phyloP scores from a whole-genome alignment of 352 stramenopile genomes.

The Globisporangium emineosum region DNA sequence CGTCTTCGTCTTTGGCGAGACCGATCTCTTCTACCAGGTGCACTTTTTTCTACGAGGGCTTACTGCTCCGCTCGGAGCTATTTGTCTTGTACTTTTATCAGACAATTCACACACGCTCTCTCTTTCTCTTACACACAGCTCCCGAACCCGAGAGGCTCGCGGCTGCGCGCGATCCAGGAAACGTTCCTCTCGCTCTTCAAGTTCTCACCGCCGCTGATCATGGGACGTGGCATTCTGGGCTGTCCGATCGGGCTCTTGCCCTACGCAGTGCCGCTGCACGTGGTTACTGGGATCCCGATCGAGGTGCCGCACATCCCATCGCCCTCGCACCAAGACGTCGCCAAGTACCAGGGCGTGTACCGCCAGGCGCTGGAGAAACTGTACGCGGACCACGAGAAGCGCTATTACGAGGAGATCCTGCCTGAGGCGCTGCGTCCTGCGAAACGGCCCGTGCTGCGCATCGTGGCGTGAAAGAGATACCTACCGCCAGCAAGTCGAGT shows the following conservation, averaged over 20 bases:
- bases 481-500: background rate
- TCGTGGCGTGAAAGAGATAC: conserved; percentile 27
- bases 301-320: conserved; percentile 32
- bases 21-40: conserved; percentile 47
- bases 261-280: conserved; percentile 28
- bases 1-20: conserved; percentile 73
- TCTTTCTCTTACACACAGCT: conserved; percentile 20
- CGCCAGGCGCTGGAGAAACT: conserved; percentile 37
- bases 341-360: conserved; percentile 47
- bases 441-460: conserved; percentile 23
- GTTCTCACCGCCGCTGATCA: conserved; percentile 37
- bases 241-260: conserved; percentile 33
- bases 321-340: conserved; percentile 40
- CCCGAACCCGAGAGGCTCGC: conserved; percentile 36
- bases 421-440: conserved; percentile 25
- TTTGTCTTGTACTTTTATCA: background rate
- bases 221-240: conserved; percentile 28
- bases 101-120: background rate
- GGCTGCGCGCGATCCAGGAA: conserved; percentile 35
- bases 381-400: conserved; percentile 43
- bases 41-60: background rate
- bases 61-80: background rate
- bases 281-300: conserved; percentile 45
- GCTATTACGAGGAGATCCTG: conserved; percentile 40
- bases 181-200: conserved; percentile 34